These are phyloP conservation scores for Antrodiella citrinella DNA, from an alignment of 768 basidiomycete species.

Conservation along the genomic window DNA sequence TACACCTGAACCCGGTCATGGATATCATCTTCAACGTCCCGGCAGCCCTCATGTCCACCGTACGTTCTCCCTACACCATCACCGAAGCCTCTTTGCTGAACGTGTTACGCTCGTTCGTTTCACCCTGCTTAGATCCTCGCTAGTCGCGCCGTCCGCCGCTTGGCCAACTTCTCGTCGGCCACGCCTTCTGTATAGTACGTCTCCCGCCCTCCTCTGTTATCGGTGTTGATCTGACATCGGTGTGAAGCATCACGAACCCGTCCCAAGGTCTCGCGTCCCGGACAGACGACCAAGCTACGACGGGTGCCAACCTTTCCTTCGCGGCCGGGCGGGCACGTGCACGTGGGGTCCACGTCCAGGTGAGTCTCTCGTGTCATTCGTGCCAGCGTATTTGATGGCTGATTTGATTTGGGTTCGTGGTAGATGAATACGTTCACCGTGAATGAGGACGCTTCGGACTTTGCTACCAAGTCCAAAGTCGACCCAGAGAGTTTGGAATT, in stretches of 20 bases:
- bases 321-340: not conserved
- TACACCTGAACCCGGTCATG: constrained; percentile 66
- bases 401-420: not conserved
- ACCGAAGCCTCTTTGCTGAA: not conserved
- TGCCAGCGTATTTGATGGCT: not conserved
- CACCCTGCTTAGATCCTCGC: constrained; percentile 45
- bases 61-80: constrained; percentile 20
- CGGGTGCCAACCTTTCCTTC: not conserved
- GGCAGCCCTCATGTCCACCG: constrained; percentile 58
- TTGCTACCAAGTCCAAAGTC: not conserved
- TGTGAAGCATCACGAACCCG: not conserved
- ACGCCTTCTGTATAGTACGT: constrained; percentile 28
- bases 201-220: not conserved
- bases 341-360: not conserved
- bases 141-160: constrained; percentile 45
- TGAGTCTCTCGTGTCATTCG: not conserved
- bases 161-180: constrained; percentile 45
- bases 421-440: not conserved
- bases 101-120: too few species aligned
- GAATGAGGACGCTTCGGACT: not conserved
- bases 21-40: constrained; percentile 65
- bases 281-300: not conserved
- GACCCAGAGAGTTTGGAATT: not conserved
- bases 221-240: not conserved
- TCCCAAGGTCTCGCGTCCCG: not conserved